Percentiles rank a stretch among this genome's conserved stretches.
These are phyloP conservation scores for Neonectria punicea DNA, from an alignment of 2,329 filamentous ascomycete genomes.

Conservation along the genomic window DNA sequence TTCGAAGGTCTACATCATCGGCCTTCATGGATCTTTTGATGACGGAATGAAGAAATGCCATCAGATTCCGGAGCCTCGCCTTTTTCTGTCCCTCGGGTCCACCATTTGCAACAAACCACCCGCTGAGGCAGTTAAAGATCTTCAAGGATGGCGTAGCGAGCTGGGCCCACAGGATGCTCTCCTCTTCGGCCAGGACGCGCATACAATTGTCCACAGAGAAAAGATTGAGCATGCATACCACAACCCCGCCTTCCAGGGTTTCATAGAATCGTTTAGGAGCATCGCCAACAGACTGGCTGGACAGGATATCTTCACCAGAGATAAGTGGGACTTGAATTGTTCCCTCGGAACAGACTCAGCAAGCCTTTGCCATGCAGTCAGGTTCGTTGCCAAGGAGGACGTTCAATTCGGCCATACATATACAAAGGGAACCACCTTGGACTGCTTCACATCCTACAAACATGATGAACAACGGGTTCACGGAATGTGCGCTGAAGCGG, in stretches of 20 bases:
- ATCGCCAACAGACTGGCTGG: not conserved
- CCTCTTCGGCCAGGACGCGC: not conserved
- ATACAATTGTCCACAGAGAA: not conserved
- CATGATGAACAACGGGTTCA: not conserved
- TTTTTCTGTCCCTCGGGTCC: not conserved
- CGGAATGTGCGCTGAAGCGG: not conserved
- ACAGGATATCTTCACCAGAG: not conserved
- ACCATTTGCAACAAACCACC: not conserved
- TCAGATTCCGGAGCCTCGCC: not conserved
- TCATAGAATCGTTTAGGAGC: not conserved
- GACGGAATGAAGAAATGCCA: not conserved
- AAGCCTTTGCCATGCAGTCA: not conserved
- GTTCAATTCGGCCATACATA: not conserved
- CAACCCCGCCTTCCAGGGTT: not conserved
- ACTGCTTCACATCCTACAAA: not conserved
- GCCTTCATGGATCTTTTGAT: not conserved
- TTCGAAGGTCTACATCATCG: not conserved
- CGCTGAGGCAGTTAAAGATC: not conserved
- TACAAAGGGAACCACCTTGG: not conserved
- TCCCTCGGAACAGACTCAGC: not conserved
- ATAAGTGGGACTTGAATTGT: not conserved
- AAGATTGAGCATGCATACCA: not conserved
- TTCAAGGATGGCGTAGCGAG: not conserved
- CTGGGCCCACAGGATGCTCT: not conserved
- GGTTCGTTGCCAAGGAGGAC: not conserved